Evolutionary conservation across 306 rosid species (phyloP), one percentile per base, ranked within the genome.

Genomic region (Oemleria cerasiformis): DNA sequence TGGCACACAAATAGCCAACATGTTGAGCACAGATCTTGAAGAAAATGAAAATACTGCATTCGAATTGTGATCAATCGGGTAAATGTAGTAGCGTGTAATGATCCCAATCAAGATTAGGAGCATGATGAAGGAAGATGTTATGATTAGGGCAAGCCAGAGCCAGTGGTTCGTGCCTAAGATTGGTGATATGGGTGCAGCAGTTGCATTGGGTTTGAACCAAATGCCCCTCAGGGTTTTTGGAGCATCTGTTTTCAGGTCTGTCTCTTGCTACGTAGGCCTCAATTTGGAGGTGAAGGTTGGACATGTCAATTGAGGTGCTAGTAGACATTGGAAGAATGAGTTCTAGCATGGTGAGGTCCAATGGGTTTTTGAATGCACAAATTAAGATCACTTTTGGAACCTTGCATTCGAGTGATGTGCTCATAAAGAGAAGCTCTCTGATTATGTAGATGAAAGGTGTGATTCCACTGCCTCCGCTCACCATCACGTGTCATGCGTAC

Each of bases 381-480:
- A 87, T 68, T 13, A 91, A 69, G 42, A 73, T 36, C 38, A 91
- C 70, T 68, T 82, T 78, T 30, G 95, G 97, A 55, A 75, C 83
- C 61, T 8, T 76, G 65, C 13, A 65, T 76, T 72, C 76, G 40
- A 49, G 25, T 14, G 70, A 23, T 47, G 74, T 59, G 78, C 63
- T 71, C 23, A 72, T 20, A 62, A 70, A 80, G 34, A 88, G 60
- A 5, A 91, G 73, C 60, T 88, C 92, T 59, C 80, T 47, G 55
- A 88, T 80, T 64, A 87, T 88, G 53, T 96, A 91, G 45, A 88
- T 77, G 73, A 86, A 91, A 0, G 92, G 96, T 45, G 96, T 91
- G 25, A 91, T 87, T 9, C 96, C 97, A 49, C 92, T 88, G 74
- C 97, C 96, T 81, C 92, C 92, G 65, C 89, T 79, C 60, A 91